phyloP scores from a whole-genome alignment of 2,329 filamentous ascomycete genomes.

The Fusarium incarnatum region DNA sequence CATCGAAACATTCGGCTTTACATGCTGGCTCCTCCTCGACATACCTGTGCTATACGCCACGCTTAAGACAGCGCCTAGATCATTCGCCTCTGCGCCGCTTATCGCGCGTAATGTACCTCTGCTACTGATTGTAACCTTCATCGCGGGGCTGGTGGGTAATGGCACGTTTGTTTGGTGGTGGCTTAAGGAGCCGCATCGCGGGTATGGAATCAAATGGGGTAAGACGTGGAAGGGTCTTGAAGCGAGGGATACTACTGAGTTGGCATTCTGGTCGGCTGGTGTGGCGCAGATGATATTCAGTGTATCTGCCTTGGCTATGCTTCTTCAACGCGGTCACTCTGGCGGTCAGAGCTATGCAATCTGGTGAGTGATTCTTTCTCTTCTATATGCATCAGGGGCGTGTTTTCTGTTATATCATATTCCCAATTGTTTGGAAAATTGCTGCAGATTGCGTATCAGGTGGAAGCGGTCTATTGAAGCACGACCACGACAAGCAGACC shows the following conservation, averaged over 20 bases:
- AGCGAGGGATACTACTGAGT: constrained; percentile 61
- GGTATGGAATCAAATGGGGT: constrained; percentile 58
- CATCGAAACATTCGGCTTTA: constrained; percentile 59
- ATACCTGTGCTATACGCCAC: constrained; percentile 59
- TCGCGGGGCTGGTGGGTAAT: constrained; percentile 54
- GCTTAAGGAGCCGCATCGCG: constrained; percentile 56
- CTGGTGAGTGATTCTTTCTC: constrained; percentile 57
- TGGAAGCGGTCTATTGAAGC: constrained; percentile 6
- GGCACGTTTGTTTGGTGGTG: constrained; percentile 61
- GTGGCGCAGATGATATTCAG: constrained; percentile 58
- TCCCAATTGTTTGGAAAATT: constrained; percentile 7
- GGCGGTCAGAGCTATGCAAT: constrained; percentile 61
- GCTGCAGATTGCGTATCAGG: constrained; percentile 28
- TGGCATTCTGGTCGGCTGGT: constrained; percentile 62
- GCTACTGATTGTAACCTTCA: constrained; percentile 53
- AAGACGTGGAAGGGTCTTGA: constrained; percentile 57
- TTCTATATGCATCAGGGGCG: constrained; percentile 13
- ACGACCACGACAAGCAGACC: constrained; percentile 1
- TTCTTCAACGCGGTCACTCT: constrained; percentile 60
- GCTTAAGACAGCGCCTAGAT: constrained; percentile 57
- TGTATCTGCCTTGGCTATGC: constrained; percentile 56
- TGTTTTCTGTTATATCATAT: constrained; percentile 17
- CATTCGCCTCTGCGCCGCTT: constrained; percentile 57
- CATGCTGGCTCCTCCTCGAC: constrained; percentile 63
- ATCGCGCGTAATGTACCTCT: constrained; percentile 56